Conservation (phyloP, 1,139 yeast species). For the Hyphopichia pseudoburtonii region DNA sequence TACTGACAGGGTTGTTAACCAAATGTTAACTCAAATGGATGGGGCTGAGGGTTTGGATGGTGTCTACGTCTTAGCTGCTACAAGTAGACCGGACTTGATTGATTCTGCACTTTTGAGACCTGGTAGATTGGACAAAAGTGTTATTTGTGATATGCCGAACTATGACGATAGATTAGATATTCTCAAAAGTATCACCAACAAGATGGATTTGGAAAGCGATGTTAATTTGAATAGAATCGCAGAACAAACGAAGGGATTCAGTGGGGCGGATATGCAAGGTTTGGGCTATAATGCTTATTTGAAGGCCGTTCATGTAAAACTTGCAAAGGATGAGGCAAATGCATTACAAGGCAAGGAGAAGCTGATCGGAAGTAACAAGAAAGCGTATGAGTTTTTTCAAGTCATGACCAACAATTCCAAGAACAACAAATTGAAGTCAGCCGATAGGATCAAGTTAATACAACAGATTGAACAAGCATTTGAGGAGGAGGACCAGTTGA, state of each 20-base stretch:
- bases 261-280: constrained; percentile 96
- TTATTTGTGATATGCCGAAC: constrained; percentile 85
- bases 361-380: constrained; percentile 16
- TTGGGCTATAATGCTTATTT: constrained; percentile 88
- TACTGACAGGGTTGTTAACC: constrained; percentile 96
- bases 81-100: constrained; percentile 90
- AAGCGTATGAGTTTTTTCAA: constrained; percentile 34
- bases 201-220: constrained; percentile 51
- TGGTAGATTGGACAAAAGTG: constrained; percentile 90
- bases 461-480: constrained; percentile 49
- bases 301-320: constrained; percentile 80
- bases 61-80: constrained; percentile 94
- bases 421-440: constrained; percentile 33
- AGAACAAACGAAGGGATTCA: constrained; percentile 64
- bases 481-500: constrained; percentile 11
- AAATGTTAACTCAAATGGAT: constrained; percentile 96
- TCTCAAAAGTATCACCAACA: constrained; percentile 57
- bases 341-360: constrained; percentile 15
- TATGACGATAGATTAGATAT: constrained; percentile 73
- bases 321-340: constrained; percentile 37
- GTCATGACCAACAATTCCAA: constrained; percentile 33
- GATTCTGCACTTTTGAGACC: constrained; percentile 95
- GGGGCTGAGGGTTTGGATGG: constrained; percentile 99
- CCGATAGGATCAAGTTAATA: constrained; percentile 44
- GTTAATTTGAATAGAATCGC: constrained; percentile 63